Evolutionary conservation across 345 rosid species (phyloP), one percentile per base, ranked within the genome.

Genomic region (Conringia planisiliqua): DNA sequence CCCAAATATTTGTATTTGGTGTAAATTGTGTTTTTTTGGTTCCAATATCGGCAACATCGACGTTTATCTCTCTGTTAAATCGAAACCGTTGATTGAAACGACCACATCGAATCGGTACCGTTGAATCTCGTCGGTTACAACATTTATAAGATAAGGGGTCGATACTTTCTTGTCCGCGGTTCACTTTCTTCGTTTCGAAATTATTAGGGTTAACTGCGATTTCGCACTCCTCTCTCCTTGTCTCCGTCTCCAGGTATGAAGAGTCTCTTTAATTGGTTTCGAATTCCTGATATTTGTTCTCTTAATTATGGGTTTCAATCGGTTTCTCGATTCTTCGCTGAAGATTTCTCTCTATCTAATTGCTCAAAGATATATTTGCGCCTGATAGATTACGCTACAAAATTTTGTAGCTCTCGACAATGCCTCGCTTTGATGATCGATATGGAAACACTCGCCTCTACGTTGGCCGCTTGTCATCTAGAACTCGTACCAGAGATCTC

Each of bases 401-500:
- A 12, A 6, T 42, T 3, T 69, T 66, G 67, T 68, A 77, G 78
- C n/a, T 73, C 62, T 50, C 24, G 69, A 82, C n/a, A 70, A 88
- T 86, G 90, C 92, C 86, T 38, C 87, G 88, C 12, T 71, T 79
- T 48, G 87, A 81, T 78, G 82, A 78, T 55, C 78, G 89, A 55
- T 77, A 84, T 68, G 83, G 81, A 14, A 84, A 63, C 68, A 84
- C 86, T 13, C 83, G 89, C 13, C 89, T 87, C 54, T 87, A 85
- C 68, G 89, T 87, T 62, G 92, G 88, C 18, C 88, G 73, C 10
- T 76, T 87, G 33, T 80, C 88, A 17, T 80, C 89, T 26, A 76
- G 88, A 20, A 87, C 92, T 5, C 80, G 88, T 11, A 82, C 87
- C 16, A 83, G 86, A 11, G 92, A 87, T 32, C 86, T 87, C 35